Base-by-base conservation (phyloP, 1,284 basidiomycete species). In the Sutorius eximius region DNA sequence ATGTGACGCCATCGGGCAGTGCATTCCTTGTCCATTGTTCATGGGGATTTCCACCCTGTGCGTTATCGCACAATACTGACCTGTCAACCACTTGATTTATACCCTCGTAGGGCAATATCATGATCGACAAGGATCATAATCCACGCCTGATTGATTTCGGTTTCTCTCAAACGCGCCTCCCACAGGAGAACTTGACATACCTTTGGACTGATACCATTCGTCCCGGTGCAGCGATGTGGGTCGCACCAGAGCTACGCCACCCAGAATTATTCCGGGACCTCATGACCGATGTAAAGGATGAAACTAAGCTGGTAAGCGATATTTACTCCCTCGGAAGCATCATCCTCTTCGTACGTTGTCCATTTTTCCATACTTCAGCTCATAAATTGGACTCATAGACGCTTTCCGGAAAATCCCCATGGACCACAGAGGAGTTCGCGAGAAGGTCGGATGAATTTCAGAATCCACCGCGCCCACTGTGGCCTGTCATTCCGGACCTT, bases 301-400 rank as follows among this genome's bases (percentile, higher is more conserved):
- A 37, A 36, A 49, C 46, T 18, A 56, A 41, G 4, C 41, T 40
- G 3, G 18, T n/a, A 9, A 38, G 34, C 3, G 58, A 59, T n/a
- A 56, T 59, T 11, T 59, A 59, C 18, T 56, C 53, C 9, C 42
- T 59, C 12, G 58, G 58, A 1, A 56, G 53, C 22, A 38, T 59
- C 27, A 38, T 59, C 11, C 16, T 51, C 36, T 59, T 44, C 9
- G 57, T 59, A 32, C 24, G 57, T 30, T n/a, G 20, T 38, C 5
- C 6, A 30, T 7, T 18, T 22, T n/a, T 1, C 12, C 12, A 5
- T n/a, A 5, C n/a, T 30, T 22, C 2, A 12, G n/a, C 2, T 13
- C 6, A 7, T 38, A 9, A 37, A 30, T 18, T 4, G 12, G 15
- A 30, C 9, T 2, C 37, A 9, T 10, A 59, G 58, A 36, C 49